Percentiles rank a stretch among this genome's conserved stretches.
phyloP scores from a whole-genome alignment of 257 asterid genomes.

The Solanum gracilifrons region DNA sequence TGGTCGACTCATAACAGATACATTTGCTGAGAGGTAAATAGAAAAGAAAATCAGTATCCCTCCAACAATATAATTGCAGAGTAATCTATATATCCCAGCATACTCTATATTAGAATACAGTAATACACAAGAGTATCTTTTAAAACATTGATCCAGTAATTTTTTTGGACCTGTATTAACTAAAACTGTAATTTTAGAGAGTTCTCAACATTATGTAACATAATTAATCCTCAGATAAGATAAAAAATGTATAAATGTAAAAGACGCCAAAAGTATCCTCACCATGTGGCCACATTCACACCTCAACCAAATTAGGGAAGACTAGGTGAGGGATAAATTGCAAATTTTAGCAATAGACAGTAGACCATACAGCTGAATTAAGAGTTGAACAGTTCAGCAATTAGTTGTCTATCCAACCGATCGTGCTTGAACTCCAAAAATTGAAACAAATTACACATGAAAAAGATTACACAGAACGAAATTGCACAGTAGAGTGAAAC shows the following conservation, averaged over 20 bases:
- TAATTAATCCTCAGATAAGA: not conserved
- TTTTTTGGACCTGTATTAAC: not conserved
- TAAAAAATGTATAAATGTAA: not conserved
- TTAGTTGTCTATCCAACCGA: not conserved
- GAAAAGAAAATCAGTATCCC: conserved; percentile 5
- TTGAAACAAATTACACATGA: not conserved
- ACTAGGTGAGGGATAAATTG: not conserved
- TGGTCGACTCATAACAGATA: conserved; percentile 47
- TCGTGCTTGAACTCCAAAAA: not conserved
- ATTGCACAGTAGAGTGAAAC: not conserved
- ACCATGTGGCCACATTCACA: not conserved
- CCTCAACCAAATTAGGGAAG: not conserved
- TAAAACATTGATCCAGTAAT: not conserved
- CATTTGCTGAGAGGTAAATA: conserved; percentile 1
- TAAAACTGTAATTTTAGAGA: not conserved
- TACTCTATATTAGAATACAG: not conserved
- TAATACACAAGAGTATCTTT: not conserved
- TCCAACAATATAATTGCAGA: not conserved
- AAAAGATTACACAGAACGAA: not conserved
- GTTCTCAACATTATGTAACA: not conserved
- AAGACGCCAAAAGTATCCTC: not conserved
- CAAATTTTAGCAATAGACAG: not conserved
- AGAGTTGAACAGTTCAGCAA: not conserved
- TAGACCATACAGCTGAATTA: not conserved
- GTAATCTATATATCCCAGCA: not conserved